Evolutionary conservation across 2,329 filamentous ascomycete species (phyloP).

Genomic region (Rutstroemia sp.): DNA sequence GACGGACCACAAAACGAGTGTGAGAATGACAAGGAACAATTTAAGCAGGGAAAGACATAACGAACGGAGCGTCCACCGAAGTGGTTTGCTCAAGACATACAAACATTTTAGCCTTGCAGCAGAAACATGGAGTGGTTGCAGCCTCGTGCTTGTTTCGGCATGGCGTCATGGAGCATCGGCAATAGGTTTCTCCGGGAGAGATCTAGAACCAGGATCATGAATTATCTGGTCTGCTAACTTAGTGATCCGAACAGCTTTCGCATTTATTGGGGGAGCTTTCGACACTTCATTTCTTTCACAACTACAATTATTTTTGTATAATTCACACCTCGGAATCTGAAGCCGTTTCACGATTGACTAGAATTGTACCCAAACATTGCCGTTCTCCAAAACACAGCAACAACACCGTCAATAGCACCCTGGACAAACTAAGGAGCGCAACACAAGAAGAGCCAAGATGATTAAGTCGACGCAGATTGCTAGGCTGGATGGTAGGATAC

Average conservation of each 20-base stretch:
- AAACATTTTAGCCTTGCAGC: not conserved
- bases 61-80: too few species aligned
- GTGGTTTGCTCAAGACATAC: too few species aligned
- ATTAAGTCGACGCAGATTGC: constrained; percentile 92
- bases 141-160: not conserved
- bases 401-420: not conserved
- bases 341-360: not conserved
- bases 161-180: not conserved
- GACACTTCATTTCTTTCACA: not conserved
- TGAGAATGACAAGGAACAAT: too few species aligned
- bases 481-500: constrained; percentile 70
- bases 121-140: not conserved
- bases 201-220: not conserved
- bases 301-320: not conserved
- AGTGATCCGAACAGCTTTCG: not conserved
- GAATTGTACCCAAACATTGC: not conserved
- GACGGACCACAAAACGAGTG: not conserved
- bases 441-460: constrained; percentile 31
- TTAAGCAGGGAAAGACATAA: too few species aligned
- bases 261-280: not conserved
- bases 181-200: not conserved
- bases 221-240: not conserved
- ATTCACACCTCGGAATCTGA: not conserved
- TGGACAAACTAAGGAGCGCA: not conserved
- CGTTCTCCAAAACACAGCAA: not conserved